phyloP scores from a whole-genome alignment of 805 yeast species.

The Allodekkera sacchari region DNA sequence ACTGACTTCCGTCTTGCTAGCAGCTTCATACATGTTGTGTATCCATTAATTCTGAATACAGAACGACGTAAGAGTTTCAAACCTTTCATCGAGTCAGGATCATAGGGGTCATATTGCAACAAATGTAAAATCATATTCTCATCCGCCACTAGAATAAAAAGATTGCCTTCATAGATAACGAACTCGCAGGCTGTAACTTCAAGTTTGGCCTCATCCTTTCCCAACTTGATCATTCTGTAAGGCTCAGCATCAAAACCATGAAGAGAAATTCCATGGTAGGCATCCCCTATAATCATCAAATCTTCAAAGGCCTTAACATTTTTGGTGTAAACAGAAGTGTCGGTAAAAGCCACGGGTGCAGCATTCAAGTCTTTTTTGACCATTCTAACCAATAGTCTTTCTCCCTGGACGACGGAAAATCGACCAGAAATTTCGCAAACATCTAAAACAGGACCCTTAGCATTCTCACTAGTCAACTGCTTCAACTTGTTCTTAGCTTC shows the following conservation, averaged over 20 bases:
- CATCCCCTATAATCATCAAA: constrained; percentile 73
- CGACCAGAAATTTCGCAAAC: constrained; percentile 77
- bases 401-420: constrained; percentile 80
- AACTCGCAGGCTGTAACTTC: constrained; percentile 73
- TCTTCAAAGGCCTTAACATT: constrained; percentile 82
- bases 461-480: constrained; percentile 59
- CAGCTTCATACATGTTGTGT: constrained; percentile 45
- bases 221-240: constrained; percentile 69
- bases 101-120: constrained; percentile 87
- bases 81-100: constrained; percentile 74
- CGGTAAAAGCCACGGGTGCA: constrained; percentile 90
- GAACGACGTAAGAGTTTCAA: constrained; percentile 62
- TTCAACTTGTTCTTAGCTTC: constrained; percentile 76
- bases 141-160: constrained; percentile 64
- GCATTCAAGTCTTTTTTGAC: constrained; percentile 68
- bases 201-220: constrained; percentile 59
- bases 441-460: constrained; percentile 77
- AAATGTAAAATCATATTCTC: constrained; percentile 58
- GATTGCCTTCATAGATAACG: constrained; percentile 58
- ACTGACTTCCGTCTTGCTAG: constrained; percentile 28
- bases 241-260: constrained; percentile 95
- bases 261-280: constrained; percentile 66
- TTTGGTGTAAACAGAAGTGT: constrained; percentile 69
- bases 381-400: constrained; percentile 68
- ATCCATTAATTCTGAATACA: constrained; percentile 59